Conservation (phyloP, 2,329 filamentous ascomycete genomes). For the Didymella lethalis region DNA sequence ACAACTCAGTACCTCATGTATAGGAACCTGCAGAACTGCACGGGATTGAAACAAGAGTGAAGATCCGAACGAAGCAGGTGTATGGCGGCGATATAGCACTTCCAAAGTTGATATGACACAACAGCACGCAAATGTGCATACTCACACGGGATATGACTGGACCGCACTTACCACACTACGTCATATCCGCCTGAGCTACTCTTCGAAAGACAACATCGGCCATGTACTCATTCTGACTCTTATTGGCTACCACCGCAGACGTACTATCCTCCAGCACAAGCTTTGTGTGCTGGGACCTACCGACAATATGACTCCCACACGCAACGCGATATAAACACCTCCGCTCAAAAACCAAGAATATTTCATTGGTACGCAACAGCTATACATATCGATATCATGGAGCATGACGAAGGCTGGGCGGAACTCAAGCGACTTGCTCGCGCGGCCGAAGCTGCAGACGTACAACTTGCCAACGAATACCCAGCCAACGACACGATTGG, state of each 20-base stretch:
- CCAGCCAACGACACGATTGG: conserved; percentile 33
- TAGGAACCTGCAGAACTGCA: neutral
- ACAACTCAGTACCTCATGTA: neutral
- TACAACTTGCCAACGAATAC: conserved; percentile 25
- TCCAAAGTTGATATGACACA: neutral
- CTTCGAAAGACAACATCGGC: neutral
- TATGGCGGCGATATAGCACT: too few species aligned
- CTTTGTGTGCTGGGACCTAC: neutral
- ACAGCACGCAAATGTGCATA: neutral
- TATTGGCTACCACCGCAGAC: neutral
- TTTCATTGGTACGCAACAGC: neutral
- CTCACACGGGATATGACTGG: neutral
- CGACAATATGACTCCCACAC: neutral
- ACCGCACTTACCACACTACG: neutral
- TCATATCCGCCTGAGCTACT: conserved; percentile 1
- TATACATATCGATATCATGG: neutral
- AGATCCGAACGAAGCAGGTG: neutral
- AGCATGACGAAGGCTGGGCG: conserved; percentile 9
- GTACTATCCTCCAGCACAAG: neutral
- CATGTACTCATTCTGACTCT: neutral
- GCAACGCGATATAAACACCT: neutral
- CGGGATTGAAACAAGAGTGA: neutral
- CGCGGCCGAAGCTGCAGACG: conserved; percentile 22
- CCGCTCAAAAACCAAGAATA: neutral
- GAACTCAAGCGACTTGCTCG: conserved; percentile 32